These are phyloP conservation scores for Ophiorrhiza pumila DNA, from an alignment of 257 asterid genomes.

Conservation along the genomic window DNA sequence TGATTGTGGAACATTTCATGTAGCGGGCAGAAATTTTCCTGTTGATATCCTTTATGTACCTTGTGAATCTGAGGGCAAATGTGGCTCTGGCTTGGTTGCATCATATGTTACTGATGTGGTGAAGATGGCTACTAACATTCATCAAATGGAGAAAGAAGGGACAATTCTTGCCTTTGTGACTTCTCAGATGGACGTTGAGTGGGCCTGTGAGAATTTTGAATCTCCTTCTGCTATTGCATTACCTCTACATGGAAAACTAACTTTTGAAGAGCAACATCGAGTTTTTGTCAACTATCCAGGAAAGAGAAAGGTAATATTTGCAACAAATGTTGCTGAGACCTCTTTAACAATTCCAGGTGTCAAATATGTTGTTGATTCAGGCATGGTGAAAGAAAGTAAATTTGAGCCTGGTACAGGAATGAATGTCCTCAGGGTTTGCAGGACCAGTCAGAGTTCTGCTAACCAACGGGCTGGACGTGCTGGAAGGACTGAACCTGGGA, in stretches of 20 bases:
- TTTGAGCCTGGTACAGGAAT: constrained; percentile 83
- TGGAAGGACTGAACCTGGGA: constrained; percentile 94
- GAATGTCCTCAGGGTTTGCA: constrained; percentile 69
- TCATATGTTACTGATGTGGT: constrained; percentile 65
- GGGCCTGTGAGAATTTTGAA: constrained; percentile 82
- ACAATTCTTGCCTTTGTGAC: constrained; percentile 94
- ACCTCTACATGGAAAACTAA: constrained; percentile 89
- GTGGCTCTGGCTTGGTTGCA: constrained; percentile 40
- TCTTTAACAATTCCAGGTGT: constrained; percentile 94
- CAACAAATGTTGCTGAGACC: constrained; percentile 95
- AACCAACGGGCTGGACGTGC: constrained; percentile 97
- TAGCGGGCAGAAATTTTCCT: constrained; percentile 76
- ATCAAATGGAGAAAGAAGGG: constrained; percentile 61
- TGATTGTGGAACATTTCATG: constrained; percentile 64
- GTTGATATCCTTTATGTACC: constrained; percentile 71
- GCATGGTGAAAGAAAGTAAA: constrained; percentile 79
- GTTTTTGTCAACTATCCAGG: constrained; percentile 65
- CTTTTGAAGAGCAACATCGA: constrained; percentile 66
- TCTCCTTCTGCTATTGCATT: constrained; percentile 48
- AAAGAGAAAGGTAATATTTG: constrained; percentile 70
- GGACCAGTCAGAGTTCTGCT: constrained; percentile 87
- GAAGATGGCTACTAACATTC: constrained; percentile 54
- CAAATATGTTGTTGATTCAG: constrained; percentile 88
- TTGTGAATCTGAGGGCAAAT: constrained; percentile 38
- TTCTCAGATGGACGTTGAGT: constrained; percentile 92